Evolutionary conservation across 495 filamentous ascomycete species (phyloP).

Genomic region (Penicillium argentinense): DNA sequence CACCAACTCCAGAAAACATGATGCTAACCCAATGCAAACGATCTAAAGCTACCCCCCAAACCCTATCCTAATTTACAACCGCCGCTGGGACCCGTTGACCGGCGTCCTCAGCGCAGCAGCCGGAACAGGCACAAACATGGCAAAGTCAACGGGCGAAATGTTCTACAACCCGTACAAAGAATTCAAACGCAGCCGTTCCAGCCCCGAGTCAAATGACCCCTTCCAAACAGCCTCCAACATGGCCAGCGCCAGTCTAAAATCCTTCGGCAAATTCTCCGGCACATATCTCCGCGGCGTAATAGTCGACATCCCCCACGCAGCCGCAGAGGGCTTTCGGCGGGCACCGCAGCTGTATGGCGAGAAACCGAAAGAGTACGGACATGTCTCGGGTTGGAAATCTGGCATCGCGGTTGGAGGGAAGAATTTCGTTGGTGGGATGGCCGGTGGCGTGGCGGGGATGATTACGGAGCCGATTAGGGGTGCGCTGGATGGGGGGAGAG

Average conservation of each 20-base stretch:
- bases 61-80: slow-evolving; percentile 36
- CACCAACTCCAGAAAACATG: neutral
- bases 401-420: slow-evolving; percentile 36
- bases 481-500: slow-evolving; percentile 53
- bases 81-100: slow-evolving; percentile 41
- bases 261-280: slow-evolving; percentile 32
- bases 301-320: slow-evolving; percentile 69
- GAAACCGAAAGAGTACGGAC: slow-evolving; percentile 39
- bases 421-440: slow-evolving; percentile 70
- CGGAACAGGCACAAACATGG: slow-evolving; percentile 25
- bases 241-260: slow-evolving; percentile 27
- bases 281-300: slow-evolving; percentile 30
- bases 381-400: slow-evolving; percentile 37
- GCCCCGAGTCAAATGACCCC: neutral
- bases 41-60: slow-evolving; percentile 26
- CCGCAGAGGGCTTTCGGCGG: slow-evolving; percentile 81
- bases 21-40: slow-evolving; percentile 40
- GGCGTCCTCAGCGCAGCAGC: slow-evolving; percentile 43
- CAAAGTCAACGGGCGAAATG: slow-evolving; percentile 30
- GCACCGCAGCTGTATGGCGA: slow-evolving; percentile 75
- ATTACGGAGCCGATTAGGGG: slow-evolving; percentile 64
- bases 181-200: slow-evolving; percentile 13
- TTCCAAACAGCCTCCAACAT: slow-evolving; percentile 22
- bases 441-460: slow-evolving; percentile 71
- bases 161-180: slow-evolving; percentile 36